Percentiles rank a stretch among this genome's conserved stretches.
phyloP scores from a whole-genome alignment of 208 protist genomes.

The Tritrichomonas foetus region DNA sequence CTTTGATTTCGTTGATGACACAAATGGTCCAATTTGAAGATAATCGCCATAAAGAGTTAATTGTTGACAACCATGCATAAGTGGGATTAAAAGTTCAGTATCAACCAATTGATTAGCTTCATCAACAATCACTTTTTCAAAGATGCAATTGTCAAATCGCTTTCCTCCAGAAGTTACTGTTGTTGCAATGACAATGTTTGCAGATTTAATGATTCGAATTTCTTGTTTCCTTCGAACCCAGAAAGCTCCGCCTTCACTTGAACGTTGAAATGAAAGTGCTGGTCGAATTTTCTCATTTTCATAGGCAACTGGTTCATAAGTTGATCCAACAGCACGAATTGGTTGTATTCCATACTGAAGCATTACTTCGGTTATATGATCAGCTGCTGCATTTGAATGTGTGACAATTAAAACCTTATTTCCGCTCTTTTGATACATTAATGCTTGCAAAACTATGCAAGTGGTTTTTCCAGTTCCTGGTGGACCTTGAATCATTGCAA shows the following conservation, averaged over 20 bases:
- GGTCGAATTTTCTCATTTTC: neutral
- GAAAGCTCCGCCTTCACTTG: neutral
- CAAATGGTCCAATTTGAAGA: conserved; percentile 86
- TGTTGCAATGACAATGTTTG: conserved; percentile 86
- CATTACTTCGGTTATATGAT: conserved; percentile 85
- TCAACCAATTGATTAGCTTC: conserved; percentile 83
- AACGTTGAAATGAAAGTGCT: neutral
- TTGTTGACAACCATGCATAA: conserved; percentile 79
- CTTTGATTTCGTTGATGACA: conserved; percentile 80
- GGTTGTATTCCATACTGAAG: conserved; percentile 74
- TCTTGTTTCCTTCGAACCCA: conserved; percentile 22
- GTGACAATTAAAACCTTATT: conserved; percentile 77
- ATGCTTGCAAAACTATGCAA: conserved; percentile 79
- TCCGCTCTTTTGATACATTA: conserved; percentile 64
- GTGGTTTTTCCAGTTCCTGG: conserved; percentile 93
- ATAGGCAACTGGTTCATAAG: neutral
- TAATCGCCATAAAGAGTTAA: conserved; percentile 78
- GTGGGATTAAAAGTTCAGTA: conserved; percentile 85
- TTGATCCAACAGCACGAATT: conserved; percentile 63
- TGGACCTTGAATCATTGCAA: conserved; percentile 78
- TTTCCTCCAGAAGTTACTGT: conserved; percentile 79
- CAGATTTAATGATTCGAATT: conserved; percentile 66
- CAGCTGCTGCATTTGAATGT: conserved; percentile 89
- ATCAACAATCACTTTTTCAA: conserved; percentile 83
- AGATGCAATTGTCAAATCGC: neutral